These are phyloP conservation scores for Bipolaris sorokiniana DNA, from an alignment of 2,329 filamentous ascomycete species.

Conservation along the genomic window DNA sequence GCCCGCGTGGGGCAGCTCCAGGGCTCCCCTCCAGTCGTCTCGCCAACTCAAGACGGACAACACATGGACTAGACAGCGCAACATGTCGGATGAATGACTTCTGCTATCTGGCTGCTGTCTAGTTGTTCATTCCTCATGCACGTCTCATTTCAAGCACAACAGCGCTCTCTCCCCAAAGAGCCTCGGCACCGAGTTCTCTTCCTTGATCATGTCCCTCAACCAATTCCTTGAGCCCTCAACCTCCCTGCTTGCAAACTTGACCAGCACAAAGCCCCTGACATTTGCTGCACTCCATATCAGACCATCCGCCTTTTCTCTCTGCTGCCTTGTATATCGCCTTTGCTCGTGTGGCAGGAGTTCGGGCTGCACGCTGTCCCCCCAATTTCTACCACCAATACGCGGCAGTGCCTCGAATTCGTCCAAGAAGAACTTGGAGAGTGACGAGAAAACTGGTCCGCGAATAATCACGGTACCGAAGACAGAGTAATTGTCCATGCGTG, in stretches of 20 bases:
- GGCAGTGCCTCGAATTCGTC: constrained; percentile 78
- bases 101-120: background rate
- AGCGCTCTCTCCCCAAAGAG: constrained; percentile 82
- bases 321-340: constrained; percentile 60
- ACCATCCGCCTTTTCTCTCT: constrained; percentile 58
- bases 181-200: constrained; percentile 73
- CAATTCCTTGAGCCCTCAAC: constrained; percentile 83
- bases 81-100: background rate
- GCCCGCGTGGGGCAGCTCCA: constrained; percentile 16
- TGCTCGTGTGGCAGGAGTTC: constrained; percentile 52
- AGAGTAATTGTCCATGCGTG: constrained; percentile 74
- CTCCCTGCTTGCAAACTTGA: constrained; percentile 85
- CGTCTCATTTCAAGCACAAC: constrained; percentile 63
- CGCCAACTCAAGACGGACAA: constrained; percentile 4
- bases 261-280: constrained; percentile 73
- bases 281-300: constrained; percentile 49
- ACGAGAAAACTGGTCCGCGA: constrained; percentile 71
- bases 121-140: background rate
- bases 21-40: background rate
- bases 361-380: constrained; percentile 57
- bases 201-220: constrained; percentile 75
- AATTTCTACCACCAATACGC: constrained; percentile 82
- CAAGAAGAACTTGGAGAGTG: constrained; percentile 75
- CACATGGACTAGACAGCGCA: constrained; percentile 10
- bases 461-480: constrained; percentile 87